phyloP scores from a whole-genome alignment of 129 eudicot species.

The Flaveria sonorensis region DNA sequence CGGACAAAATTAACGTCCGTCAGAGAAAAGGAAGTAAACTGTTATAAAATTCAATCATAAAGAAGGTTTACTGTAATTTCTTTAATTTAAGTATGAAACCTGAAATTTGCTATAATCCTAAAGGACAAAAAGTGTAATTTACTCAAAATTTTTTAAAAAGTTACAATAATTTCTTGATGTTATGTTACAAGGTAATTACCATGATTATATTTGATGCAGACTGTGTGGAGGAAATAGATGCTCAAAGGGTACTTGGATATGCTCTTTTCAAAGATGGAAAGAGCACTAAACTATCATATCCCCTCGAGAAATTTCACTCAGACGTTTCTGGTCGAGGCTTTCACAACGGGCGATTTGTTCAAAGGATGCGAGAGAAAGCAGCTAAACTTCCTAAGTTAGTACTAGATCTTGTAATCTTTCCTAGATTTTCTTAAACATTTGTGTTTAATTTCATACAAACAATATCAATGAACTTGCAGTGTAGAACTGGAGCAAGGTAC shows the following conservation, averaged over 20 bases:
- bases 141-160: neutral
- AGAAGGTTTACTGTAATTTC: too few species aligned
- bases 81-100: too few species aligned
- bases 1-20: too few species aligned
- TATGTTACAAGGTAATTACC: neutral
- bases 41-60: too few species aligned
- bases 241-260: conserved; percentile 40
- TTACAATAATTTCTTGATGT: neutral
- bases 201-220: conserved; percentile 3
- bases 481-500: conserved; percentile 55
- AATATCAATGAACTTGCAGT: conserved; percentile 26
- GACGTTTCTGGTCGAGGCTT: conserved; percentile 37
- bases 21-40: too few species aligned
- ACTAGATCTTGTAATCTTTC: neutral
- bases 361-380: conserved; percentile 36
- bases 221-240: conserved; percentile 38
- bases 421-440: too few species aligned
- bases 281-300: conserved; percentile 29
- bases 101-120: too few species aligned
- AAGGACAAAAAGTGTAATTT: too few species aligned
- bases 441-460: neutral
- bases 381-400: conserved; percentile 32
- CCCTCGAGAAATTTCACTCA: conserved; percentile 36
- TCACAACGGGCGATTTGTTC: conserved; percentile 39
- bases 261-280: conserved; percentile 39